A percentile compares a stretch with the other conserved stretches of the same genome.
These are phyloP conservation scores for Mariannaea elegans DNA, from an alignment of 2,329 filamentous ascomycete genomes.

Conservation along the genomic window DNA sequence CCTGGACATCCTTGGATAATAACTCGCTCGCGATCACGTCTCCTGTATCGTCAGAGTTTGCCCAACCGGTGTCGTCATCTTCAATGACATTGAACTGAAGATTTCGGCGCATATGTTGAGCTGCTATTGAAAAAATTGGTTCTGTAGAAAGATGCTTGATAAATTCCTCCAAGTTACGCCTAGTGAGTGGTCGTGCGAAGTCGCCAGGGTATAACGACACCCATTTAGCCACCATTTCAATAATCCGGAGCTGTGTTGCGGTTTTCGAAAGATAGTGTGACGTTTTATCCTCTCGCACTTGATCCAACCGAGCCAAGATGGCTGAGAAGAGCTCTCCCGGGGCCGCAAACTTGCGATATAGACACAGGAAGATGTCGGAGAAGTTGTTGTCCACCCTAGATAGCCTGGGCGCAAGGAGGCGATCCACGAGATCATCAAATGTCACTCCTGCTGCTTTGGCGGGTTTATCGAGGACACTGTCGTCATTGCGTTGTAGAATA, in stretches of 20 bases:
- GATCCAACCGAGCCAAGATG: slow-evolving; percentile 80
- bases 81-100: slow-evolving; percentile 77
- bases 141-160: slow-evolving; percentile 77
- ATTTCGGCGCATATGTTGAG: slow-evolving; percentile 84
- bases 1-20: slow-evolving; percentile 51
- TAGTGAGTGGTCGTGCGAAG: slow-evolving; percentile 82
- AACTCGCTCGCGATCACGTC: slow-evolving; percentile 48
- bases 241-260: slow-evolving; percentile 81
- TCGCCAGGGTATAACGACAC: slow-evolving; percentile 90
- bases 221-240: slow-evolving; percentile 89
- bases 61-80: slow-evolving; percentile 94
- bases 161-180: slow-evolving; percentile 77
- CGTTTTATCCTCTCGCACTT: slow-evolving; percentile 70
- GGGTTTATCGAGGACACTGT: slow-evolving; percentile 62
- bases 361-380: slow-evolving; percentile 84
- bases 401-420: slow-evolving; percentile 82
- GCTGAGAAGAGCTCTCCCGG: slow-evolving; percentile 81
- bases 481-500: slow-evolving; percentile 72
- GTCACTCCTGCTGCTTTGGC: slow-evolving; percentile 62
- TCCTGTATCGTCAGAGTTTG: slow-evolving; percentile 73
- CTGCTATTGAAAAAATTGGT: slow-evolving; percentile 84
- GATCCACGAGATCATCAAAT: slow-evolving; percentile 82
- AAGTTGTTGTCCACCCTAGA: slow-evolving; percentile 92
- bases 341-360: slow-evolving; percentile 93
- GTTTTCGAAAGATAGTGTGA: slow-evolving; percentile 79